A percentile compares a stretch with the other conserved stretches of the same genome.
phyloP scores from a whole-genome alignment of 495 filamentous ascomycete species.

The Xylaria intraflava region DNA sequence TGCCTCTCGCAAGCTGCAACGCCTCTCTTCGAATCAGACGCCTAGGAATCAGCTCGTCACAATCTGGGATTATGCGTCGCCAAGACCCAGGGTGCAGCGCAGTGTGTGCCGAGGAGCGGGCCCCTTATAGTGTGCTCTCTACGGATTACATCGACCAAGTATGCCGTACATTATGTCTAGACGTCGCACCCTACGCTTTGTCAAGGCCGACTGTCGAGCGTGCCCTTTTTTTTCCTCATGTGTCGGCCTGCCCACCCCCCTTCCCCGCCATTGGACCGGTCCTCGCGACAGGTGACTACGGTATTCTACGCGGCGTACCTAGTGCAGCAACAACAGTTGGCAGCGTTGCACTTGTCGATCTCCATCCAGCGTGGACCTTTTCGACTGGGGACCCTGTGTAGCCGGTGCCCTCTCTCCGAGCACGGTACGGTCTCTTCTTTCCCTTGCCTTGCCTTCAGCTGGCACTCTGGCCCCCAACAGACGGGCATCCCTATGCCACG shows the following conservation, averaged over 20 bases:
- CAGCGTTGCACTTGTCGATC: slow-evolving; percentile 4
- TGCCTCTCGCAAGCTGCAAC: slow-evolving; percentile 11
- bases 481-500: background rate
- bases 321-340: background rate
- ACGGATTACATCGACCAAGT: too few species aligned
- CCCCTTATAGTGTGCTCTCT: too few species aligned
- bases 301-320: too few species aligned
- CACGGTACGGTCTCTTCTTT: slow-evolving; percentile 12
- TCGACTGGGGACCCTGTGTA: slow-evolving; percentile 14
- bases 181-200: background rate
- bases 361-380: slow-evolving; percentile 12
- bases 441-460: slow-evolving; percentile 32
- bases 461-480: slow-evolving; percentile 28
- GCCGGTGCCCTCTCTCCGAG: slow-evolving; percentile 5
- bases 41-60: slow-evolving; percentile 24
- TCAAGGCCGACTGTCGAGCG: background rate
- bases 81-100: slow-evolving; percentile 19
- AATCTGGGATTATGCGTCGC: slow-evolving; percentile 32
- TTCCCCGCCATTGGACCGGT: slow-evolving; percentile 1
- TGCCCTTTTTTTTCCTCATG: background rate
- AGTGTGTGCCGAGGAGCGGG: too few species aligned
- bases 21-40: slow-evolving; percentile 25
- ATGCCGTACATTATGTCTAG: too few species aligned
- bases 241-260: background rate
- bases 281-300: too few species aligned